Base-by-base conservation (phyloP, 495 filamentous ascomycete species). In the Penicillium ochrochloron region DNA sequence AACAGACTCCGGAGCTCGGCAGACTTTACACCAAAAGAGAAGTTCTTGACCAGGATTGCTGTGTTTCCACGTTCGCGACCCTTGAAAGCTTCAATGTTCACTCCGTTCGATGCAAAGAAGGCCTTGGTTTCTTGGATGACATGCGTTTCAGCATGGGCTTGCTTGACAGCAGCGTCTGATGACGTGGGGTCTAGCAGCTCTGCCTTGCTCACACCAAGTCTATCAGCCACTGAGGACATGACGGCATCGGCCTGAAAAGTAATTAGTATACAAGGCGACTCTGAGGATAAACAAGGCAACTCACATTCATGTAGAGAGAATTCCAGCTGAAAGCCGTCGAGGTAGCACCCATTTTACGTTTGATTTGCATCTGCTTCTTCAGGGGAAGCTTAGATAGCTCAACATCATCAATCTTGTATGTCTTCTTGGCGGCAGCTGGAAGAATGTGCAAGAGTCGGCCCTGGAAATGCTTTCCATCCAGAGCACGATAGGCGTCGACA, bases 141-240 rank as follows among this genome's bases (percentile, higher is more conserved):
- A 66, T 94, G 90, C 23, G 96, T 97, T 79, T 99, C 95, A 41
- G 96, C 95, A 74, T 96, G 91, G 42, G 95, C 95, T 80, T 98
- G 95, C 78, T 94, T 96, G 42, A 98, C 91, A 41, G 92, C 94
- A 58, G 94, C 93, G 74, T 96, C 91, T 44, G 94, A 88, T 61
- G 90, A 96, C 1, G 96, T 97, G 9, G 95, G 95, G 76, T 99
- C 93, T 42, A 99, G 80, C 27, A 99, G 74, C 60, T 97, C 93
- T 10, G 91, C 85, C 78, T 98, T 99, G 17, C 90, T 87, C 29
- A 98, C 84, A 17, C 93, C 93, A 7, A 98, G 80, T 59, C 94
- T 89, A 70, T 92, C 86, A 42, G 96, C 91, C 50, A 97, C 86
- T 15, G 93, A 94, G 46, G 91, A 90, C 77, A 97, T 93, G 42